These are phyloP conservation scores for Tylopilus cervinicoccineus DNA, from an alignment of 768 basidiomycete genomes.

Conservation along the genomic window DNA sequence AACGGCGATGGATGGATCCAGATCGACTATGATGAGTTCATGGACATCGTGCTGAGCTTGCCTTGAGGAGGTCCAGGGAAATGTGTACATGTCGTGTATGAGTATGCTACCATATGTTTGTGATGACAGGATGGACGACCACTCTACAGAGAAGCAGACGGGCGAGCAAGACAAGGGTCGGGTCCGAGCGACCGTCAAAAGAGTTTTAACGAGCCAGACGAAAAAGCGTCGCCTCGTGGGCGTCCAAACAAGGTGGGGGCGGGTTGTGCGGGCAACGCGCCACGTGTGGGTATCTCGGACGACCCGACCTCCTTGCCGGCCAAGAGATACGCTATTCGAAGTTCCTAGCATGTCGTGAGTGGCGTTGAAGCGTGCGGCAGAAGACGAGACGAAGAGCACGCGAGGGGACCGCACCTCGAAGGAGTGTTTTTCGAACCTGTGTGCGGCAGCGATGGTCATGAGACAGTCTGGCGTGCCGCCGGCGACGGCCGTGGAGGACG, in stretches of 20 bases:
- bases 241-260: slow-evolving; percentile 26
- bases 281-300: slow-evolving; percentile 28
- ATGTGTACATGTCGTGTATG: slow-evolving; percentile 7
- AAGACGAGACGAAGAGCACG: background rate
- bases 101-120: background rate
- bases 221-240: slow-evolving; percentile 31
- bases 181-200: no score
- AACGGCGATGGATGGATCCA: slow-evolving; percentile 54
- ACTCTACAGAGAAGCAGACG: no score
- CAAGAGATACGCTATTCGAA: slow-evolving; percentile 44
- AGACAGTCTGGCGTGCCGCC: slow-evolving; percentile 29
- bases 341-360: slow-evolving; percentile 39
- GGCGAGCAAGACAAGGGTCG: no score
- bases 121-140: background rate
- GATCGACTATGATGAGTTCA: slow-evolving; percentile 53
- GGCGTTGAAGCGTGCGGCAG: background rate
- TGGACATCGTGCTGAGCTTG: slow-evolving; percentile 45
- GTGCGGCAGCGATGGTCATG: slow-evolving; percentile 35
- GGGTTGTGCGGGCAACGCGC: slow-evolving; percentile 19
- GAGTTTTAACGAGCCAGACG: slow-evolving; percentile 21
- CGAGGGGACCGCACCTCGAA: slow-evolving; percentile 42
- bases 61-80: slow-evolving; percentile 19
- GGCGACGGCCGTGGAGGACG: slow-evolving; percentile 6
- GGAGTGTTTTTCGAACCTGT: slow-evolving; percentile 40
- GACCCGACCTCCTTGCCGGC: slow-evolving; percentile 45